Evolutionary conservation across 768 basidiomycete species (phyloP), one percentile per base, ranked within the genome.

Genomic region (Podaxis pistillaris): DNA sequence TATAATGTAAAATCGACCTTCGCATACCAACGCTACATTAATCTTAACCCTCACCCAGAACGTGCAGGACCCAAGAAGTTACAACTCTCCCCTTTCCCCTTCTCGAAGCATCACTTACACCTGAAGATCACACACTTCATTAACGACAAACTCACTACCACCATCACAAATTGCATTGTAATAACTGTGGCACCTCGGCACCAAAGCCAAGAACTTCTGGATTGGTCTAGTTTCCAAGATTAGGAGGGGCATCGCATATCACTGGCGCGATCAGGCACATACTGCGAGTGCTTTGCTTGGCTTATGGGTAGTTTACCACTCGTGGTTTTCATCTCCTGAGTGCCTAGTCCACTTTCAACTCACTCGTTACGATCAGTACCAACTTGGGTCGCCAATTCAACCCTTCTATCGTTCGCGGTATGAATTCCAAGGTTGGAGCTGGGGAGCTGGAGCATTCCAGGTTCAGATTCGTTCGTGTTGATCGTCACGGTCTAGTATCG

Each of bases 401-500:
- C 44, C 41, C 44, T 8, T 37, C 36, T 15, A 38, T 59, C 49
- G 17, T 51, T 55, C 36, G 19, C 22, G 54, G 38, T 55, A 22
- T 56, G 44, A 46, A 56, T 26, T 33, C 36, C 12, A 22, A 11
- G 11, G 36, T 37, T n/a, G 17, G 9, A 22, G n/a, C 38, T n/a
- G 7, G 30, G 7, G 30, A 30, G 30, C 30, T 33, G 30, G 30
- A 33, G 33, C 33, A 9, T 33, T 33, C 33, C 5, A 17, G 44
- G 54, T 46, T 46, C 41, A 57, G 56, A 57, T 57, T 22, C 56
- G 56, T 57, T 46, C 56, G 56, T 22, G 22, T 13, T 46, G 56
- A 57, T 57, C 28, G 56, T 57, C 56, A 46, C 41, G 12, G 24
- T 24, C 3, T 28, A 19, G 41, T 15, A 57, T 38, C 56, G 56